Percentiles rank a stretch among this genome's conserved stretches.
Evolutionary conservation across 495 filamentous ascomycete species (phyloP).

Genomic region (Darksidea phi): DNA sequence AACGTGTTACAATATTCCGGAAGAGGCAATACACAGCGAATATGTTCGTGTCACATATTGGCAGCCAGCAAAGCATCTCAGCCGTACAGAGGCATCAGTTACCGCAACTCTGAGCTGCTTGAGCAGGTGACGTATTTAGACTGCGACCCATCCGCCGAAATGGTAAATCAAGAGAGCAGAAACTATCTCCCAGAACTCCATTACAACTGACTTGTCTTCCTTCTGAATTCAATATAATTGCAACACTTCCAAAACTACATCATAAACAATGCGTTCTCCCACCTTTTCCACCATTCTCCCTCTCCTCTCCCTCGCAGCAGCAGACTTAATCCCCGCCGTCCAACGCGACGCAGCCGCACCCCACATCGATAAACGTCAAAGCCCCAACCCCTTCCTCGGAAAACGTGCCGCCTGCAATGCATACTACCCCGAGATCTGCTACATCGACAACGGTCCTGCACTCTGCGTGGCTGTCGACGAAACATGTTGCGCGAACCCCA

Average conservation of each 20-base stretch:
- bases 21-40: background rate
- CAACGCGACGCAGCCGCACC: background rate
- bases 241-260: background rate
- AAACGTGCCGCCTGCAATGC: background rate
- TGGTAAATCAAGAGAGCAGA: background rate
- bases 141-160: background rate
- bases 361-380: background rate
- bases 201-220: background rate
- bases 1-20: background rate
- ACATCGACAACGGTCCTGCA: background rate
- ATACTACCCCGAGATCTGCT: background rate
- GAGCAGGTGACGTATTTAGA: background rate
- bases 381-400: background rate
- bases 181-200: background rate
- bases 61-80: background rate
- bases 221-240: background rate
- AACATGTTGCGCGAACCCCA: background rate
- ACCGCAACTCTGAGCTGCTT: background rate
- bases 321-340: background rate
- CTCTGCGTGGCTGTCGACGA: background rate
- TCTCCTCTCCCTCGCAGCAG: background rate
- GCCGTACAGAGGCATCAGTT: background rate
- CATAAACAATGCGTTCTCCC: background rate
- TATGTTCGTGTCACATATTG: background rate
- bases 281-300: background rate